These are phyloP conservation scores for Rhynchospora breviuscula DNA, from an alignment of 176 grass and related monocot genomes.

Conservation along the genomic window DNA sequence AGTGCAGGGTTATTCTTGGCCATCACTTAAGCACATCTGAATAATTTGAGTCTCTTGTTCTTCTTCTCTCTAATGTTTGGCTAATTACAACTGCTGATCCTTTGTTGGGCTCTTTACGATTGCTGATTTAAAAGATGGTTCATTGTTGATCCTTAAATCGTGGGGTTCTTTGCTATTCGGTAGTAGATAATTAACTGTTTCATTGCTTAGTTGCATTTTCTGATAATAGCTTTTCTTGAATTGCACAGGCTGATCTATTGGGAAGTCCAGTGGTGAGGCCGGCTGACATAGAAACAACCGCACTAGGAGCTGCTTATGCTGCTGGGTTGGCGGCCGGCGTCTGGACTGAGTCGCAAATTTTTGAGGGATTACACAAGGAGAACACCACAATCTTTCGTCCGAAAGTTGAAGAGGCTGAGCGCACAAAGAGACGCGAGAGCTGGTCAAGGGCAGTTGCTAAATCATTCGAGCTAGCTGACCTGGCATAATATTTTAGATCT, in stretches of 20 bases:
- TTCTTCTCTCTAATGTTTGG: neutral
- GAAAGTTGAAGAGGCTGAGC: slow-evolving; percentile 22
- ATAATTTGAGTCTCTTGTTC: neutral
- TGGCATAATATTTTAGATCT: slow-evolving; percentile 3
- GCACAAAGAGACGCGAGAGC: slow-evolving; percentile 53
- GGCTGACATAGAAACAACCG: slow-evolving; percentile 76
- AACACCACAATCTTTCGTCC: slow-evolving; percentile 49
- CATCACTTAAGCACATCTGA: neutral
- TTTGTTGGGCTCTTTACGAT: too few relatives aligned
- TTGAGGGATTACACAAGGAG: slow-evolving; percentile 41
- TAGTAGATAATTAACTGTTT: neutral
- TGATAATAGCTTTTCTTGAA: neutral
- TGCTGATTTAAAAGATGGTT: neutral
- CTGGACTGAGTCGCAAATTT: slow-evolving; percentile 56
- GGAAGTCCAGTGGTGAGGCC: slow-evolving; percentile 67
- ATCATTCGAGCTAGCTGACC: slow-evolving; percentile 75
- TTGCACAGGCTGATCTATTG: slow-evolving; percentile 63
- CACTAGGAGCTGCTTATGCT: slow-evolving; percentile 81
- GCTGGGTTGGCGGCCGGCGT: slow-evolving; percentile 59
- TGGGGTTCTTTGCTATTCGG: neutral
- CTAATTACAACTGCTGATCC: too few relatives aligned
- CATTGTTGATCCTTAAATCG: neutral
- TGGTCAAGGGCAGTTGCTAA: slow-evolving; percentile 66
- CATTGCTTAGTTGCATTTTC: neutral
- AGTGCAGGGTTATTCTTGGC: neutral